phyloP scores from a whole-genome alignment of 148 eudicot species.

The Fallopia convolvulus region DNA sequence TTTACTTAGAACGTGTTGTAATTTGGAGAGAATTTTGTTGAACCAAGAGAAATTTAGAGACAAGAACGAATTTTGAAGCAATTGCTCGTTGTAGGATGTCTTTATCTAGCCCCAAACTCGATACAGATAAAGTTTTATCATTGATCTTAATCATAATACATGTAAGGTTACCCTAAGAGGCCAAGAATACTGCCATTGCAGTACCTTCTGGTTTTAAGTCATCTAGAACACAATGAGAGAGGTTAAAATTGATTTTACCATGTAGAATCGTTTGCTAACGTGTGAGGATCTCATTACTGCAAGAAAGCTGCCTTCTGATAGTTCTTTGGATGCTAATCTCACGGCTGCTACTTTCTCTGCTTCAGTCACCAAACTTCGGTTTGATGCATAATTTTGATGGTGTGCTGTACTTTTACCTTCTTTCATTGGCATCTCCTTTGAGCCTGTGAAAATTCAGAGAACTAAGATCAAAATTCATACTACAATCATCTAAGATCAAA shows the following conservation, averaged over 20 bases:
- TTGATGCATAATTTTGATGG: slow-evolving; percentile 18
- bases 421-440: background rate
- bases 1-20: background rate
- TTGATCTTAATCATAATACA: no score
- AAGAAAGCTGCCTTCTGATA: slow-evolving; percentile 16
- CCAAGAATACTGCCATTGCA: no score
- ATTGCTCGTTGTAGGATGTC: no score
- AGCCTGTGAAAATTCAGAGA: background rate
- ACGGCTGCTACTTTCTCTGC: slow-evolving; percentile 22
- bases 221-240: background rate
- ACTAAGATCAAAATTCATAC: background rate
- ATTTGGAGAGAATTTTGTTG: no score
- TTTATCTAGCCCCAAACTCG: background rate
- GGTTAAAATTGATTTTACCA: slow-evolving; percentile 20
- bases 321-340: slow-evolving; percentile 20
- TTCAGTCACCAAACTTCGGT: slow-evolving; percentile 26
- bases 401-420: background rate
- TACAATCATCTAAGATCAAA: background rate
- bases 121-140: no score
- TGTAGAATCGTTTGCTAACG: slow-evolving; percentile 27
- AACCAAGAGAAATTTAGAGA: no score
- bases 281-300: slow-evolving; percentile 28
- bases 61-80: no score
- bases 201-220: no score
- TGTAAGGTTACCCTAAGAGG: no score